A percentile compares a stretch with the other conserved stretches of the same genome.
phyloP scores from a whole-genome alignment of 1,284 basidiomycete genomes.

The Cutaneotrichosporon spelunceum region DNA sequence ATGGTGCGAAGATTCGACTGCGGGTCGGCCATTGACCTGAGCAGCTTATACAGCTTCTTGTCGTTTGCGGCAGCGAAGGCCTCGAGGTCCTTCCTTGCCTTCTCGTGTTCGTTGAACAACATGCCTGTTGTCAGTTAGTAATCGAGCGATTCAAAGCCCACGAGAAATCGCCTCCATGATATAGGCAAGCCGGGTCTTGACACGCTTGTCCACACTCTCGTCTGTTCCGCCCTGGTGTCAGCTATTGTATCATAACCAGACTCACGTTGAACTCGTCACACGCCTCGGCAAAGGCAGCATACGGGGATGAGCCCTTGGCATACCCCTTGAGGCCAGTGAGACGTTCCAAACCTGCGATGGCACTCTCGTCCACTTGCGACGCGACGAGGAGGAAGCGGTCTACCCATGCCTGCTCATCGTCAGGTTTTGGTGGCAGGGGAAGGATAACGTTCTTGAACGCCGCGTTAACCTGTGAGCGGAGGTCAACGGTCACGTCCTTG shows the following conservation, averaged over 20 bases:
- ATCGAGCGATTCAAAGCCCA: slow-evolving; percentile 10
- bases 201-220: slow-evolving; percentile 67
- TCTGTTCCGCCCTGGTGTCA: slow-evolving; percentile 71
- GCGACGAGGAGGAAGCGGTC: slow-evolving; percentile 75
- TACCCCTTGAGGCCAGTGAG: slow-evolving; percentile 61
- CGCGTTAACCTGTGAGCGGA: slow-evolving; percentile 50
- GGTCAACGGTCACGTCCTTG: slow-evolving; percentile 57
- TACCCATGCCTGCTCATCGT: slow-evolving; percentile 73
- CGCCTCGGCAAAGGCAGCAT: slow-evolving; percentile 58
- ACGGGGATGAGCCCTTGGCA: slow-evolving; percentile 42
- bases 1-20: slow-evolving; percentile 77
- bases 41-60: slow-evolving; percentile 74
- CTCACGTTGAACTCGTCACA: slow-evolving; percentile 71
- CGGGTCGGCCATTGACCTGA: slow-evolving; percentile 75
- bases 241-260: slow-evolving; percentile 49
- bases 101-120: slow-evolving; percentile 65
- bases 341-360: slow-evolving; percentile 59
- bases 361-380: slow-evolving; percentile 64
- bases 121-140: slow-evolving; percentile 19
- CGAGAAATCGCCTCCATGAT: slow-evolving; percentile 54
- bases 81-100: slow-evolving; percentile 72
- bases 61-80: slow-evolving; percentile 86
- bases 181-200: slow-evolving; percentile 59
- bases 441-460: slow-evolving; percentile 68
- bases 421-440: slow-evolving; percentile 69